Conservation (phyloP, 805 yeast species). For the Starmera pachycereana region DNA sequence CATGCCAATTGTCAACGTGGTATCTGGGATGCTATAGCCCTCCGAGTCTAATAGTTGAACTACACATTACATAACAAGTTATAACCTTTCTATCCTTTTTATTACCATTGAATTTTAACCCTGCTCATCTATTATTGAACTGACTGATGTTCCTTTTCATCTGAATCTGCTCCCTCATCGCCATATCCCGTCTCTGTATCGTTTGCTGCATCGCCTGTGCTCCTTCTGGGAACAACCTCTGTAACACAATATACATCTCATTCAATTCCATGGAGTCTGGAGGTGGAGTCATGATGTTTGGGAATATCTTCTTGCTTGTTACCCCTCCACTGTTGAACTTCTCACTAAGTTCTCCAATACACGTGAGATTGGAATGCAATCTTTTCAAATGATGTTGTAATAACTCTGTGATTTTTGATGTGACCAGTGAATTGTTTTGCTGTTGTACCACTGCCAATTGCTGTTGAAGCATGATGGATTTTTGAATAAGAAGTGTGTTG, state of each 20-base stretch:
- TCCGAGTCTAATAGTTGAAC: too few relatives aligned
- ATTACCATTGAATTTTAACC: too few relatives aligned
- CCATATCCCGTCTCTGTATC: conserved; percentile 9
- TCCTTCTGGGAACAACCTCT: conserved; percentile 19
- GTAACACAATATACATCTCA: conserved; percentile 14
- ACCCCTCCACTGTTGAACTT: conserved; percentile 9
- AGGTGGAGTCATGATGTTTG: conserved; percentile 16
- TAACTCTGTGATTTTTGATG: conserved; percentile 11
- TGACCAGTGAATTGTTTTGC: conserved; percentile 5
- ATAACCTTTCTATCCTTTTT: too few relatives aligned
- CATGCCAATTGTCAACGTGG: too few relatives aligned
- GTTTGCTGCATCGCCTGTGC: conserved; percentile 10
- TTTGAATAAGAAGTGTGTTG: conserved; percentile 17
- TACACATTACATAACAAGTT: too few relatives aligned
- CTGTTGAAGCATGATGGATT: conserved; percentile 14
- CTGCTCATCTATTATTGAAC: too few relatives aligned
- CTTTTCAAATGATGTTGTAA: conserved; percentile 17
- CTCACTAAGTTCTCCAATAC: conserved; percentile 19
- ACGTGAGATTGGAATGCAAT: conserved; percentile 18
- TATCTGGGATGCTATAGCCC: too few relatives aligned
- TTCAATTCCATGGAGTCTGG: conserved; percentile 16
- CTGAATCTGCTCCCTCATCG: conserved; percentile 6
- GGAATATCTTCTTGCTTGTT: conserved; percentile 8
- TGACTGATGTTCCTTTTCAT: neutral
- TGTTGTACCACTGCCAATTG: conserved; percentile 8